Percentiles rank a stretch among this genome's conserved stretches.
phyloP scores from a whole-genome alignment of 139 green algal species.

The Choricystis sp. region DNA sequence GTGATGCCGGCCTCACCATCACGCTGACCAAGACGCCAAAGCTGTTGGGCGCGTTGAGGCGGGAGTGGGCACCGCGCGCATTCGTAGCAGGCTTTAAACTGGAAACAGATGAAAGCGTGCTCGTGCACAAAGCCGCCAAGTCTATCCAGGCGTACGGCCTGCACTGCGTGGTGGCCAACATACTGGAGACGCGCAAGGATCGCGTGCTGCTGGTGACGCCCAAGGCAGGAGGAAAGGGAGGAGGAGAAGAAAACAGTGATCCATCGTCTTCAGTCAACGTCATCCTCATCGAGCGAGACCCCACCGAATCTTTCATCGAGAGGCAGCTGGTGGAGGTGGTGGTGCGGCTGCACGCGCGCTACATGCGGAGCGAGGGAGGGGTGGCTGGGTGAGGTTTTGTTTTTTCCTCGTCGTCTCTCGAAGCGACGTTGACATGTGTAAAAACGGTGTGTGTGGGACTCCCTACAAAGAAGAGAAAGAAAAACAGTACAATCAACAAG shows the following conservation, averaged over 20 bases:
- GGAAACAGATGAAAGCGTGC: slow-evolving; percentile 75
- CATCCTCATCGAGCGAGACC: background rate
- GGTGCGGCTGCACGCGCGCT: background rate
- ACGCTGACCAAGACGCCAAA: slow-evolving; percentile 75
- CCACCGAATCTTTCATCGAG: background rate
- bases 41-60: slow-evolving; percentile 62
- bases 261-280: no score
- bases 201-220: slow-evolving; percentile 39
- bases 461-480: background rate
- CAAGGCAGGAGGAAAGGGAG: no score
- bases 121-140: slow-evolving; percentile 39
- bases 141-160: slow-evolving; percentile 58
- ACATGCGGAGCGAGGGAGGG: background rate
- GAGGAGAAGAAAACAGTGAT: no score
- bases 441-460: background rate
- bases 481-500: background rate
- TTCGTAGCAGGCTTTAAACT: slow-evolving; percentile 96
- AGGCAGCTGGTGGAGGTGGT: background rate
- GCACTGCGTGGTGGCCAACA: slow-evolving; percentile 87
- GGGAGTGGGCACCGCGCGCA: slow-evolving; percentile 62
- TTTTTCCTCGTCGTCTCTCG: no score
- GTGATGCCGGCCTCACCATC: slow-evolving; percentile 37
- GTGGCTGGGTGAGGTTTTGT: no score
- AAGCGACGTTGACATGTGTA: no score
- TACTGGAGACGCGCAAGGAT: slow-evolving; percentile 73